Evolutionary conservation across 78 protist species (phyloP).

Genomic region (Dictyostelium discoideum): DNA sequence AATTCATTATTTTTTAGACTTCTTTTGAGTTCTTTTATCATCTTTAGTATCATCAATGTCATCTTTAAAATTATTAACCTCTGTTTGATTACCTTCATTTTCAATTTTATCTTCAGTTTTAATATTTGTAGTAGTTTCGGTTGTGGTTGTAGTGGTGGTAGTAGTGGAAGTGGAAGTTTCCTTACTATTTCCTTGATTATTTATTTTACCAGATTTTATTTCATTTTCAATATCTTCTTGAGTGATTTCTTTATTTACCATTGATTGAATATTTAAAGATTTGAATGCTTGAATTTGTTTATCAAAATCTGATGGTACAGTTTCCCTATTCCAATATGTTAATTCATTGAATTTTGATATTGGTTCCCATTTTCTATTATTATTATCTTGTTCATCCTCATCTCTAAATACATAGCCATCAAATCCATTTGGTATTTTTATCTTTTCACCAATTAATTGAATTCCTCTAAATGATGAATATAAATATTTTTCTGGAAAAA

Average conservation of each 20-base stretch:
- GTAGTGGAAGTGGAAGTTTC: background rate
- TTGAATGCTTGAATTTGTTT: conserved; percentile 18
- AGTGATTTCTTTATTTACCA: conserved; percentile 18
- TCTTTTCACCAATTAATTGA: conserved; percentile 7
- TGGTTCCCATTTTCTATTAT: conserved; percentile 13
- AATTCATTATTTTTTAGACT: background rate
- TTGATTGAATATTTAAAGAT: conserved; percentile 8
- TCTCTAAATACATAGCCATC: conserved; percentile 27
- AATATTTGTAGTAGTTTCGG: background rate
- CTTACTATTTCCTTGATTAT: background rate
- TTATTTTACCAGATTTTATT: background rate
- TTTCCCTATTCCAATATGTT: conserved; percentile 59
- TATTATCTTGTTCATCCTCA: background rate
- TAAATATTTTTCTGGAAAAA: background rate
- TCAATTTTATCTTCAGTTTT: background rate
- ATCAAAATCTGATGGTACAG: conserved; percentile 29
- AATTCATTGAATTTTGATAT: conserved; percentile 23
- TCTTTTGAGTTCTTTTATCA: background rate
- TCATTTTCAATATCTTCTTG: conserved; percentile 9
- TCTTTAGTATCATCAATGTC: background rate
- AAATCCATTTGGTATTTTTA: conserved; percentile 26
- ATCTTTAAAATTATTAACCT: background rate
- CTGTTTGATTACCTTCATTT: background rate
- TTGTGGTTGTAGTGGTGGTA: background rate
- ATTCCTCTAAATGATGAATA: conserved; percentile 40